Conservation (phyloP, 2,329 filamentous ascomycete species). For the Phialophora expanda region DNA sequence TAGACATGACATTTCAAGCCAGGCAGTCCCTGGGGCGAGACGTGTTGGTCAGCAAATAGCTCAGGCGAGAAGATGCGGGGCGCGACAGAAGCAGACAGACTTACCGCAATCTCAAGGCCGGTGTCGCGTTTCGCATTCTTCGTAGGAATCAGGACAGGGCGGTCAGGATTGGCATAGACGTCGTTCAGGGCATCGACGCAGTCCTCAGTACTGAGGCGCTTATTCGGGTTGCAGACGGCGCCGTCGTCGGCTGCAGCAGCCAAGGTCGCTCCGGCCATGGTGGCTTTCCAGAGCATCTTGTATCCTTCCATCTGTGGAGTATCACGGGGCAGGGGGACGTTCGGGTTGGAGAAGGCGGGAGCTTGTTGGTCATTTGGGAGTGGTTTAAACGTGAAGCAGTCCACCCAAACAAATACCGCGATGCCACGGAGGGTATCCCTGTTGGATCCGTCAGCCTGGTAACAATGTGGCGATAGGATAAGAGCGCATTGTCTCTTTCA, state of each 20-base stretch:
- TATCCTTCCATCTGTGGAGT: constrained; percentile 9
- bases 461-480: background rate
- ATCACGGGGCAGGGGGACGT: constrained; percentile 18
- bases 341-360: constrained; percentile 5
- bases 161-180: background rate
- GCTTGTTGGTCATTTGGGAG: constrained; percentile 18
- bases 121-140: background rate
- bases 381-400: constrained; percentile 19
- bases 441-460: background rate
- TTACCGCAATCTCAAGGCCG: constrained; percentile 1
- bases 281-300: constrained; percentile 19
- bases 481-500: too few species aligned
- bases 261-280: background rate
- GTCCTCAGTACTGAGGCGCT: background rate
- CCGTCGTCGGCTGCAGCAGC: background rate
- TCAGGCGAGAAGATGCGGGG: background rate
- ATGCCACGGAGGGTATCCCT: constrained; percentile 9
- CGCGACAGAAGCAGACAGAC: background rate
- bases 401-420: constrained; percentile 20
- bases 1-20: constrained; percentile 8
- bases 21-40: background rate
- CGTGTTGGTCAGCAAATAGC: background rate
- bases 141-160: constrained; percentile 1
- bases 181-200: constrained; percentile 4
- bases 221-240: constrained; percentile 2